Conservation (phyloP, 768 basidiomycete genomes). For the Xanthoconium stramineum region DNA sequence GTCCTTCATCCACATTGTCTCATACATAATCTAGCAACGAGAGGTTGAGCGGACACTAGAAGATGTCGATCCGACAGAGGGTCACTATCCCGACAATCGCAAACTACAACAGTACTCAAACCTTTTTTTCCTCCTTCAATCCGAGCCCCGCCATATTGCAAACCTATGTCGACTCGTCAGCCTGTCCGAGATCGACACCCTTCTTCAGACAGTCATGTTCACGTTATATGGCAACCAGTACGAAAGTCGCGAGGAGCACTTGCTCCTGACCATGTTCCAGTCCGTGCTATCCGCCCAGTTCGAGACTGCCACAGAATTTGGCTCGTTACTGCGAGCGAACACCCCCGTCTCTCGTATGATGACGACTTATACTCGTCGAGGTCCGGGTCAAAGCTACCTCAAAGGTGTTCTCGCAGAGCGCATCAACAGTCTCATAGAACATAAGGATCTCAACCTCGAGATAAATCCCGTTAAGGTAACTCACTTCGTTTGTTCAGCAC, state of each 20-base stretch:
- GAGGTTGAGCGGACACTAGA: slow-evolving; percentile 95
- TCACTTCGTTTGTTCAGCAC: not conserved
- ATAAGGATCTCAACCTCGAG: slow-evolving; percentile 98
- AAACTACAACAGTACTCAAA: slow-evolving; percentile 96
- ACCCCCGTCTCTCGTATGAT: slow-evolving; percentile 99
- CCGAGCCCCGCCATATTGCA: slow-evolving; percentile 96
- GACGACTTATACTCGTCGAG: slow-evolving; percentile 99
- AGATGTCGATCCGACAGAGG: slow-evolving; percentile 91
- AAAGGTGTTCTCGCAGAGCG: slow-evolving; percentile 97
- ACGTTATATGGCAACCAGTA: slow-evolving; percentile 99
- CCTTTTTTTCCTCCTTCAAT: slow-evolving; percentile 97
- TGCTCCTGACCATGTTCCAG: slow-evolving; percentile 99
- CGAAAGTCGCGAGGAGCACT: slow-evolving; percentile 96
- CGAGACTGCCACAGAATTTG: slow-evolving; percentile 98
- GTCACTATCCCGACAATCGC: slow-evolving; percentile 91
- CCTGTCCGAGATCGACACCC: slow-evolving; percentile 95
- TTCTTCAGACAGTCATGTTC: slow-evolving; percentile 99
- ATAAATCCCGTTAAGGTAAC: slow-evolving; percentile 96
- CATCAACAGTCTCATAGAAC: slow-evolving; percentile 98
- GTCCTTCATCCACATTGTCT: not conserved
- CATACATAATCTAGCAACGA: slow-evolving; percentile 60
- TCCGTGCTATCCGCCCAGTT: slow-evolving; percentile 98
- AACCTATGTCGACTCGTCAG: slow-evolving; percentile 95
- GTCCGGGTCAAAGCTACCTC: slow-evolving; percentile 97
- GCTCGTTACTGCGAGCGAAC: slow-evolving; percentile 96